Conservation (phyloP, 2,329 filamentous ascomycete species). For the Arthroderma sp. region DNA sequence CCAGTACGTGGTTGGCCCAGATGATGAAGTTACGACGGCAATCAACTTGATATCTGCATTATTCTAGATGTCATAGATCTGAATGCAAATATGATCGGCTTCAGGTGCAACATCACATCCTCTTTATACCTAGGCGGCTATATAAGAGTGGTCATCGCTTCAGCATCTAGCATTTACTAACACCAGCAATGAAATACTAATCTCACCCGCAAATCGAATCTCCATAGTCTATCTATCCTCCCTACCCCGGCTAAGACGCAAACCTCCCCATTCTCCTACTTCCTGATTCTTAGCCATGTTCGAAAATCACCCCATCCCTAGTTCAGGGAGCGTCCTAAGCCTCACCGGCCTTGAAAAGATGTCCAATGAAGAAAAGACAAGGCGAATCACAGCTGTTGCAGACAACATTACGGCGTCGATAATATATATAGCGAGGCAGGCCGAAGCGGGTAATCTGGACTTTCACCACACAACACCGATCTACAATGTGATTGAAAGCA, state of each 20-base stretch:
- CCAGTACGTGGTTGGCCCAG: no score
- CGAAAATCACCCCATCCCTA: slow-evolving; percentile 1
- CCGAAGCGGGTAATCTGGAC: slow-evolving; percentile 15
- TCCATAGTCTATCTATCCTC: not conserved
- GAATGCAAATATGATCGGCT: no score
- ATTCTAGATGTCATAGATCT: no score
- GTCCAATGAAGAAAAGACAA: slow-evolving; percentile 12
- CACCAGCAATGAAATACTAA: no score
- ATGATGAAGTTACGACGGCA: no score
- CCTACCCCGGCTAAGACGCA: not conserved
- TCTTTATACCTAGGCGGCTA: no score
- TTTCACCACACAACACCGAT: slow-evolving; percentile 15
- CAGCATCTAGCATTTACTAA: no score
- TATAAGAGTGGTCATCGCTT: no score
- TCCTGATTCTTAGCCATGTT: not conserved
- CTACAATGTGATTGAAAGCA: slow-evolving; percentile 16
- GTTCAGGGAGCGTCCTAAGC: slow-evolving; percentile 12
- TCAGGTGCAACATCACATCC: no score
- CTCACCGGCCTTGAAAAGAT: slow-evolving; percentile 14
- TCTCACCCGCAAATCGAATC: no score
- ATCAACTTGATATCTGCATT: no score
- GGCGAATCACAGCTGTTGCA: slow-evolving; percentile 17
- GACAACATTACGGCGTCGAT: slow-evolving; percentile 20
- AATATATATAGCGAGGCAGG: slow-evolving; percentile 17
- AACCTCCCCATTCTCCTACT: no score